Conservation (phyloP, 345 rosid genomes). For the Gossypium mustelinum region DNA sequence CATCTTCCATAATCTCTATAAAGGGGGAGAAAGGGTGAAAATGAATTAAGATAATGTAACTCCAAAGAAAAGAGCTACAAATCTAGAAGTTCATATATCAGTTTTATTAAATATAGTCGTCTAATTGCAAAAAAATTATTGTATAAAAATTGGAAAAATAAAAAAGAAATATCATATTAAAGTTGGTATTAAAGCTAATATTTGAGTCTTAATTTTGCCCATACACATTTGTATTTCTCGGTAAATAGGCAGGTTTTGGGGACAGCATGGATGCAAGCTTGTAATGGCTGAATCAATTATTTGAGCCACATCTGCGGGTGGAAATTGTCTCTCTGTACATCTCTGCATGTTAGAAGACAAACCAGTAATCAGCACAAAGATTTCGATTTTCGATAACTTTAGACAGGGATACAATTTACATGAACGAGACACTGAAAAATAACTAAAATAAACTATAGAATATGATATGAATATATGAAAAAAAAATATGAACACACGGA, state of each 20-base stretch:
- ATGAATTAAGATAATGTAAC: no score
- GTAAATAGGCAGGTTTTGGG: conserved; percentile 75
- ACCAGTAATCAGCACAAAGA: not conserved
- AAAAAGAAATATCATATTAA: conserved; percentile 19
- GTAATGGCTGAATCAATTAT: conserved; percentile 77
- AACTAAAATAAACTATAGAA: not conserved
- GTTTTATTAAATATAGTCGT: no score
- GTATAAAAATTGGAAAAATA: not conserved
- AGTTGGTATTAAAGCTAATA: conserved; percentile 79
- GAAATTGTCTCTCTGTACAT: conserved; percentile 79
- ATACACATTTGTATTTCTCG: conserved; percentile 85
- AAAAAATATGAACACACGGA: no score
- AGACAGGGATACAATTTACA: not conserved
- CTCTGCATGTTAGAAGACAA: conserved; percentile 40
- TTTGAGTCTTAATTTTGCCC: conserved; percentile 95
- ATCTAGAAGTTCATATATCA: no score
- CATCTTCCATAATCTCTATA: no score
- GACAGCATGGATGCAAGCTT: conserved; percentile 78
- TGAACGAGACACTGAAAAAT: not conserved
- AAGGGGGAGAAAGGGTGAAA: no score
- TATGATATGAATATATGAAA: not conserved
- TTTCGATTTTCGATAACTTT: not conserved
- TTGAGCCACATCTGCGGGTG: conserved; percentile 87
- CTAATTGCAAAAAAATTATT: not conserved
- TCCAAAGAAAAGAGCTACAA: no score